phyloP scores from a whole-genome alignment of 805 yeast genomes.

The Saturnispora zaruensis region DNA sequence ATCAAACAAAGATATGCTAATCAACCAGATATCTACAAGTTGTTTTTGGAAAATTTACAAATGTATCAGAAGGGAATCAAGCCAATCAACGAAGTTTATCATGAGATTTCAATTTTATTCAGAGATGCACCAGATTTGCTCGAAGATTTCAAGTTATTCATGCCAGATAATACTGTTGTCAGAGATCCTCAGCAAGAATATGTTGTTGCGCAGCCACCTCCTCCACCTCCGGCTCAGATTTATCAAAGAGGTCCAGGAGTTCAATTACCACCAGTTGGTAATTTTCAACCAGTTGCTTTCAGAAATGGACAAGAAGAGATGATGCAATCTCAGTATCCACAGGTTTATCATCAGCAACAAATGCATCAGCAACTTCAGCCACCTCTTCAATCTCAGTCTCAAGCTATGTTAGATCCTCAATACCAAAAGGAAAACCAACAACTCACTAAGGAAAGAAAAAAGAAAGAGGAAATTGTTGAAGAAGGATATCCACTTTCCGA shows the following conservation, averaged over 20 bases:
- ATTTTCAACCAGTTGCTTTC: slow-evolving; percentile 52
- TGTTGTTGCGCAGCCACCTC: slow-evolving; percentile 15
- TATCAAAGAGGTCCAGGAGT: slow-evolving; percentile 17
- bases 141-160: slow-evolving; percentile 89
- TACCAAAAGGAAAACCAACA: slow-evolving; percentile 7
- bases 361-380: slow-evolving; percentile 9
- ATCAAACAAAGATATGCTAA: slow-evolving; percentile 88
- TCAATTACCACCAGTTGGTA: slow-evolving; percentile 84
- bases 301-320: slow-evolving; percentile 10
- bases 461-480: slow-evolving; percentile 17
- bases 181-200: slow-evolving; percentile 21
- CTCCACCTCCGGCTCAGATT: slow-evolving; percentile 6
- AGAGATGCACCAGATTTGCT: slow-evolving; percentile 89
- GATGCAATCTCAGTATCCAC: slow-evolving; percentile 10
- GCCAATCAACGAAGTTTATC: slow-evolving; percentile 91
- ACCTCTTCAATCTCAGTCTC: slow-evolving; percentile 9
- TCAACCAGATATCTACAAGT: slow-evolving; percentile 94
- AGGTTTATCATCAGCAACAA: slow-evolving; percentile 12
- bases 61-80: slow-evolving; percentile 95
- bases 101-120: slow-evolving; percentile 82
- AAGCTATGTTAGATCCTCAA: slow-evolving; percentile 3
- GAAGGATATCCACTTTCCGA: slow-evolving; percentile 38
- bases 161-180: slow-evolving; percentile 62
- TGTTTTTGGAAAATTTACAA: slow-evolving; percentile 87
- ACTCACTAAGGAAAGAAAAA: slow-evolving; percentile 23